Percentiles rank a stretch among this genome's conserved stretches.
These are phyloP conservation scores for Dictyostelium intermedium DNA, from an alignment of 78 protist species.

Conservation along the genomic window DNA sequence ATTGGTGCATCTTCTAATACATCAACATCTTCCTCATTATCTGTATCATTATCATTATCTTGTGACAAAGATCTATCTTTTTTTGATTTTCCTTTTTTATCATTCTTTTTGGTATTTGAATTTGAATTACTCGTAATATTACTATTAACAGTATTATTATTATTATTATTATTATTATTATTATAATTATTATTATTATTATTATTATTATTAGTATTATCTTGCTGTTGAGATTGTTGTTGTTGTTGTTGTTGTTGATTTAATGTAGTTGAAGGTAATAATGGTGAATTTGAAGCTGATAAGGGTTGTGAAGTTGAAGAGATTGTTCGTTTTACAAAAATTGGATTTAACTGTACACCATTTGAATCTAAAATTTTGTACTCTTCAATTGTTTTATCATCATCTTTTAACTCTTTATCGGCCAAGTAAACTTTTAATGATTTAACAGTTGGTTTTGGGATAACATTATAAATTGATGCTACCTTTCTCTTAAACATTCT, in stretches of 20 bases:
- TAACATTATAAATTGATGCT: constrained; percentile 5
- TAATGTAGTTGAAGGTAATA: too few relatives aligned
- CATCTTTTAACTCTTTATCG: constrained; percentile 66
- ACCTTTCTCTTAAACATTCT: constrained; percentile 68
- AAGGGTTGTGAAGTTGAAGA: background rate
- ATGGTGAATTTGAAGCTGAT: background rate
- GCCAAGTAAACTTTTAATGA: constrained; percentile 26
- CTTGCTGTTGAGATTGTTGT: background rate
- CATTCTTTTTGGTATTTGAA: background rate
- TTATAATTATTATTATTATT: too few relatives aligned
- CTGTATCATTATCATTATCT: background rate
- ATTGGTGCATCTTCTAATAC: constrained; percentile 71
- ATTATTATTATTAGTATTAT: too few relatives aligned
- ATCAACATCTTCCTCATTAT: constrained; percentile 32
- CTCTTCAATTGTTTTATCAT: constrained; percentile 59
- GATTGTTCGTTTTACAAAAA: constrained; percentile 21
- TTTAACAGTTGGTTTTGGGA: constrained; percentile 44
- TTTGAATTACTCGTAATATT: background rate
- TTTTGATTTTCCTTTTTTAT: background rate
- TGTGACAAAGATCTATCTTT: background rate
- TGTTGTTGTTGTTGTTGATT: background rate
- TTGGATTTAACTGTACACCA: constrained; percentile 46
- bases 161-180: too few relatives aligned
- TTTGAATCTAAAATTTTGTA: constrained; percentile 58
- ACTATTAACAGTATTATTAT: background rate